Evolutionary conservation across 2,329 filamentous ascomycete genomes (phyloP).

Genomic region (Colletotrichum spinosum): DNA sequence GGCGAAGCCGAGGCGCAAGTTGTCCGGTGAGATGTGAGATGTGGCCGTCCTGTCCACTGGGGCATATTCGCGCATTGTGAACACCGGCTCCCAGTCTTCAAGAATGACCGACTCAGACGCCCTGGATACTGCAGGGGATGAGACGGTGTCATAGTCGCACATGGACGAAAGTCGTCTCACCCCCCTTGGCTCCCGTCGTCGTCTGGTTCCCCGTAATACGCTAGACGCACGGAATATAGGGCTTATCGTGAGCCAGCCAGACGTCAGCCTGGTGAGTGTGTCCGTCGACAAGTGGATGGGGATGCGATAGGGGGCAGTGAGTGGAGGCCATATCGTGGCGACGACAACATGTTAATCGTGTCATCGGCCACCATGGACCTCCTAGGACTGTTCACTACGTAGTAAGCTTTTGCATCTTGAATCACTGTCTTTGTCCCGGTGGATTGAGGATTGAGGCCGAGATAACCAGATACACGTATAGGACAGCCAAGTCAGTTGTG

Average conservation of each 20-base stretch:
- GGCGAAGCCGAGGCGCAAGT: conserved; percentile 32
- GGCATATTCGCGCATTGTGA: background rate
- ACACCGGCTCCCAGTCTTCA: background rate
- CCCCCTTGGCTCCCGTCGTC: conserved; percentile 6
- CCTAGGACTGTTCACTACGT: background rate
- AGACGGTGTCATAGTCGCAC: conserved; percentile 7
- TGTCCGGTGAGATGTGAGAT: conserved; percentile 7
- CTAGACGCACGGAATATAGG: conserved; percentile 32
- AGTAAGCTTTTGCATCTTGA: background rate
- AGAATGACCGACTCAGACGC: conserved; percentile 26
- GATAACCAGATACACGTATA: conserved; percentile 10
- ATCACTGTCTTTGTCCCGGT: background rate
- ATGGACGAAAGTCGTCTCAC: conserved; percentile 34
- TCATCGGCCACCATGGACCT: background rate
- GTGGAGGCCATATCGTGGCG: background rate
- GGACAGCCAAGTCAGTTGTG: background rate
- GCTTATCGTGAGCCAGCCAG: conserved; percentile 28
- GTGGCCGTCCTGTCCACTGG: background rate
- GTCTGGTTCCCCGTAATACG: conserved; percentile 16
- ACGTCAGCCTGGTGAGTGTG: conserved; percentile 4
- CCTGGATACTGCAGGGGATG: conserved; percentile 21
- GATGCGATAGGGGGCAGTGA: conserved; percentile 8
- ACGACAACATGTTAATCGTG: conserved; percentile 13
- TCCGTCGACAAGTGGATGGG: background rate
- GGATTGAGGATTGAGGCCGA: background rate